These are phyloP conservation scores for Lichtheimia corymbifera DNA, from an alignment of 371 early-diverging fungal genomes.

Conservation along the genomic window DNA sequence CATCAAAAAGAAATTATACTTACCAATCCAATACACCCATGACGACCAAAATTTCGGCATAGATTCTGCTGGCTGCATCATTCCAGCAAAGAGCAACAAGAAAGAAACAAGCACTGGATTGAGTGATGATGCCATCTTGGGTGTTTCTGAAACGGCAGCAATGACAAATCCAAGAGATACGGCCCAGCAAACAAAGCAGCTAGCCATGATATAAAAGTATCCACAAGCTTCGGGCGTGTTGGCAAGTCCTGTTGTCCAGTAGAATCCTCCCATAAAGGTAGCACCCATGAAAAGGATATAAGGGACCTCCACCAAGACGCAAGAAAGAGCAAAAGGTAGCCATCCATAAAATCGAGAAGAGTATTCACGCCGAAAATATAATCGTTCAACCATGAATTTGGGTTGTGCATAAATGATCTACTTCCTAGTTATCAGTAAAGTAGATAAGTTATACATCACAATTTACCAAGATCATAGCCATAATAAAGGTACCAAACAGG, in stretches of 20 bases:
- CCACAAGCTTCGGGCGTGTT: constrained; percentile 39
- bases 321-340: constrained; percentile 56
- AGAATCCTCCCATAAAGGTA: constrained; percentile 54
- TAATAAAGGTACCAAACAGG: constrained; percentile 63
- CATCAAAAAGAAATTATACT: no score
- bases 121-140: constrained; percentile 58
- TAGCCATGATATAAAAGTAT: constrained; percentile 58
- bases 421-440: neutral
- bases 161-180: constrained; percentile 65
- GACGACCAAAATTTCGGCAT: constrained; percentile 71
- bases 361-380: constrained; percentile 67
- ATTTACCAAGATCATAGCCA: constrained; percentile 42
- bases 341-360: constrained; percentile 71
- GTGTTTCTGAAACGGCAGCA: constrained; percentile 59
- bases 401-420: constrained; percentile 69
- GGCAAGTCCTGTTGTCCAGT: constrained; percentile 65
- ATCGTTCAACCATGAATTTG: constrained; percentile 65
- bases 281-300: constrained; percentile 53
- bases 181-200: constrained; percentile 55
- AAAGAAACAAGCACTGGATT: constrained; percentile 64
- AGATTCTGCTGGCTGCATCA: constrained; percentile 51
- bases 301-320: constrained; percentile 55
- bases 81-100: constrained; percentile 63
- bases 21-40: constrained; percentile 63
- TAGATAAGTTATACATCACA: neutral